These are phyloP conservation scores for Iris macrosiphon DNA, from an alignment of 106 monocot species.

Conservation along the genomic window DNA sequence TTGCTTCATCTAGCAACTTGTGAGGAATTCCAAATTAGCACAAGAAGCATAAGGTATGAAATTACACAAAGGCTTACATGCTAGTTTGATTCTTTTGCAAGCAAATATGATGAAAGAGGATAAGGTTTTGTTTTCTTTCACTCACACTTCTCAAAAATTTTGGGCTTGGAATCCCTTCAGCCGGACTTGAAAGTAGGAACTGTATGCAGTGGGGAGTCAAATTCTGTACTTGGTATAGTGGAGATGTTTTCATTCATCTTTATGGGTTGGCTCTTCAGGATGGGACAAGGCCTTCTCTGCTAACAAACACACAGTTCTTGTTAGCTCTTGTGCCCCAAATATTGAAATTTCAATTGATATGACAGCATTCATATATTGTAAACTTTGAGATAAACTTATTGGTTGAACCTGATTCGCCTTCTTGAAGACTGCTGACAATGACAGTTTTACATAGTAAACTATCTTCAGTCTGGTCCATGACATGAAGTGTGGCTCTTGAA, in stretches of 20 bases:
- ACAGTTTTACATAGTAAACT: neutral
- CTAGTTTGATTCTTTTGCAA: too few species aligned
- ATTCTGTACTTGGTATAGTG: slow-evolving; percentile 19
- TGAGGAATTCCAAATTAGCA: too few species aligned
- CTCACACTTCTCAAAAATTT: slow-evolving; percentile 91
- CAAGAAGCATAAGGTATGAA: too few species aligned
- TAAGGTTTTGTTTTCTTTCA: neutral
- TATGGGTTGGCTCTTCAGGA: slow-evolving; percentile 13
- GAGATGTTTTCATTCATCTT: slow-evolving; percentile 11
- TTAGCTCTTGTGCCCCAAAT: neutral
- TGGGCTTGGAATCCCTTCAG: slow-evolving; percentile 72
- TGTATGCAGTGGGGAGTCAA: slow-evolving; percentile 59
- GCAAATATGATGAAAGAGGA: too few species aligned
- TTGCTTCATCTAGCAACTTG: too few species aligned
- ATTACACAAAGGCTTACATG: too few species aligned
- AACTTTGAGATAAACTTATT: slow-evolving; percentile 20
- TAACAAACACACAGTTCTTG: neutral
- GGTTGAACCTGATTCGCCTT: slow-evolving; percentile 2
- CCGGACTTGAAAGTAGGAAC: slow-evolving; percentile 49
- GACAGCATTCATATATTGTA: neutral
- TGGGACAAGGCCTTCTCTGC: slow-evolving; percentile 9
- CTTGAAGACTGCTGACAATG: slow-evolving; percentile 1
- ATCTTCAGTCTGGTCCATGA: slow-evolving; percentile 11
- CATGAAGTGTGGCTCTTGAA: neutral
- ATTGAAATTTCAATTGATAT: slow-evolving; percentile 1